Base-by-base conservation (phyloP, 2,329 filamentous ascomycete genomes). In the Piedraia hortae region DNA sequence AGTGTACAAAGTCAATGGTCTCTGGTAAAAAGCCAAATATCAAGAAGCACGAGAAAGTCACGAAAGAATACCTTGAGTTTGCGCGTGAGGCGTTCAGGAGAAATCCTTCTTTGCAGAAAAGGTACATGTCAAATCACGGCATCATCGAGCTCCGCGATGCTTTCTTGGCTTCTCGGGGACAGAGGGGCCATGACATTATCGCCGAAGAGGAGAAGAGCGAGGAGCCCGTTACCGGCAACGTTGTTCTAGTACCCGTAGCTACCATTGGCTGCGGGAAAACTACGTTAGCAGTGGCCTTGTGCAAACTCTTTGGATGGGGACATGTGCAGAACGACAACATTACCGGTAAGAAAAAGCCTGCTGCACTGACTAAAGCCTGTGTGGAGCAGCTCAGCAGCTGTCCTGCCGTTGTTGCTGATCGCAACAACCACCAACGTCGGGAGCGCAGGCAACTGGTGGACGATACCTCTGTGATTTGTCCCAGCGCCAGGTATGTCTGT, bases 291-390 rank as follows among this genome's bases (percentile, higher is more conserved):
- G 47, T 88, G 21, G 80, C 74, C 2, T 52, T 97, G 10, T 59
- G 60, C 4, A 68, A 75, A 37, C 58, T 97, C 1, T 91, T 93
- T 33, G 63, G 58, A 24, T 93, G 80, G 73, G 82, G 77, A 9
- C 78, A 90, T 41, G 56, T 91, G 21, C 85, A 97, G 41, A 97
- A 97, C 41, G 85, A 97, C 49, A 89, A 97, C 40, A 85, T 97
- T 27, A 64, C 65, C 23, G 75, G 67, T 30, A 70, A 72, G 41
- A 58, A 53, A 32, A 72, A 82, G 16, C 71, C 77, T 3, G 62
- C 69, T 29, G 60, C 63, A 24, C 93, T 97, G 42, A 72, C 70
- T 1, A 57, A 64, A 22, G 62, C 62, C 16, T 55, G 88, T 17
- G 56, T 69, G 22, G 57, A 65, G 12, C 45, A 62, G 24, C 54